Conservation (phyloP, 2,329 filamentous ascomycete species). For the Penicillium sp. region DNA sequence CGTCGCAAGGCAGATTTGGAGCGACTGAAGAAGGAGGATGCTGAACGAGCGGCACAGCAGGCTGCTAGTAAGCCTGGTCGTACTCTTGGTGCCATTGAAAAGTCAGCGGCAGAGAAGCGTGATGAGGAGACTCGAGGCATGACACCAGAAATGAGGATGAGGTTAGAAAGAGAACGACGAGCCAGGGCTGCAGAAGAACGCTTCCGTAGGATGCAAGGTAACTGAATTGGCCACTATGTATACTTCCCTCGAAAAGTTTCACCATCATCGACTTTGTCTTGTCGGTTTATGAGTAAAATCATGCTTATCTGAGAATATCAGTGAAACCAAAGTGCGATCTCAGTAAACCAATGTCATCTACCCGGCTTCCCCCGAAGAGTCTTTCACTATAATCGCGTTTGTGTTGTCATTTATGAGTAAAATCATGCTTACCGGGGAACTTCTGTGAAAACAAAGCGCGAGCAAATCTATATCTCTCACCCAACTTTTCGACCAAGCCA, state of each 20-base stretch:
- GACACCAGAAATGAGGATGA: slow-evolving; percentile 80
- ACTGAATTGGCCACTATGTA: slow-evolving; percentile 9
- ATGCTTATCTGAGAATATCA: too few relatives aligned
- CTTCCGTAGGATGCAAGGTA: slow-evolving; percentile 60
- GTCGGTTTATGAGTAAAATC: neutral
- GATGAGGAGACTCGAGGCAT: slow-evolving; percentile 80
- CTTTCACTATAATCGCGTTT: neutral
- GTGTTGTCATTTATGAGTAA: neutral
- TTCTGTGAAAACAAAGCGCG: too few relatives aligned
- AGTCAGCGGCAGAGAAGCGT: slow-evolving; percentile 73
- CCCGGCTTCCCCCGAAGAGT: neutral
- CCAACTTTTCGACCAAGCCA: neutral
- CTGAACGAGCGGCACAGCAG: slow-evolving; percentile 36
- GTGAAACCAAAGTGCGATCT: too few relatives aligned
- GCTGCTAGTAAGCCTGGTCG: slow-evolving; percentile 51
- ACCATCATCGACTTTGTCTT: neutral
- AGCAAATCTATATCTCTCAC: neutral
- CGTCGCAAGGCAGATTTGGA: slow-evolving; percentile 71
- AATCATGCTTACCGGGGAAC: neutral
- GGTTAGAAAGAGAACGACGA: slow-evolving; percentile 79
- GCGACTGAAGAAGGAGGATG: slow-evolving; percentile 62
- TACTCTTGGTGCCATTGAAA: slow-evolving; percentile 57
- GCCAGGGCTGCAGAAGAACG: slow-evolving; percentile 89
- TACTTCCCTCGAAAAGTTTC: neutral
- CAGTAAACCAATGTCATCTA: too few relatives aligned